phyloP scores from a whole-genome alignment of 2,329 filamentous ascomycete genomes.

The Nemania sp. region DNA sequence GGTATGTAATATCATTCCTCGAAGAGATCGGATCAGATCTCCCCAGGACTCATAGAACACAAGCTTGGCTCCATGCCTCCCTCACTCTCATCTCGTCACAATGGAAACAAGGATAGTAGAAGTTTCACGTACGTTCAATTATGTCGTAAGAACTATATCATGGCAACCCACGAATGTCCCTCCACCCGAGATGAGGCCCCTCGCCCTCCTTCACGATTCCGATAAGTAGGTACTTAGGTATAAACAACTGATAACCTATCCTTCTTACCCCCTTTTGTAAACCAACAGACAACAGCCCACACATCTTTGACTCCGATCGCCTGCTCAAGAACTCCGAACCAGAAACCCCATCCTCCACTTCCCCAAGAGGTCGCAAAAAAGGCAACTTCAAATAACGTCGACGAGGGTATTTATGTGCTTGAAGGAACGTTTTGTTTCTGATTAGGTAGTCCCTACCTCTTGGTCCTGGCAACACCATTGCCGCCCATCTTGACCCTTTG shows the following conservation, averaged over 20 bases:
- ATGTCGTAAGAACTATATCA: not conserved
- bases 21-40: not conserved
- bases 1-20: not conserved
- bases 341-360: not conserved
- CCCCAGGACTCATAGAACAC: not conserved
- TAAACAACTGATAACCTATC: not conserved
- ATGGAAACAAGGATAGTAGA: not conserved
- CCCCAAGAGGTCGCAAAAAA: not conserved
- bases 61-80: not conserved
- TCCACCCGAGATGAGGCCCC: not conserved
- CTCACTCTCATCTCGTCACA: not conserved
- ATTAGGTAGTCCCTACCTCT: constrained; percentile 23
- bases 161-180: not conserved
- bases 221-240: not conserved
- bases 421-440: not conserved
- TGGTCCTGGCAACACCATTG: constrained; percentile 28
- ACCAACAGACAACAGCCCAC: constrained; percentile 2
- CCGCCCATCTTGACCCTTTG: constrained; percentile 42
- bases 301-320: constrained; percentile 8
- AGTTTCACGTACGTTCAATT: constrained; percentile 15
- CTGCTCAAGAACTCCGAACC: constrained; percentile 14
- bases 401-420: constrained; percentile 23
- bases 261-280: not conserved
- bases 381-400: constrained; percentile 1
- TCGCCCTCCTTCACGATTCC: not conserved